A percentile compares a stretch with the other conserved stretches of the same genome.
These are phyloP conservation scores for Salicornia ramosissima DNA, from an alignment of 148 eudicot species.

Conservation along the genomic window DNA sequence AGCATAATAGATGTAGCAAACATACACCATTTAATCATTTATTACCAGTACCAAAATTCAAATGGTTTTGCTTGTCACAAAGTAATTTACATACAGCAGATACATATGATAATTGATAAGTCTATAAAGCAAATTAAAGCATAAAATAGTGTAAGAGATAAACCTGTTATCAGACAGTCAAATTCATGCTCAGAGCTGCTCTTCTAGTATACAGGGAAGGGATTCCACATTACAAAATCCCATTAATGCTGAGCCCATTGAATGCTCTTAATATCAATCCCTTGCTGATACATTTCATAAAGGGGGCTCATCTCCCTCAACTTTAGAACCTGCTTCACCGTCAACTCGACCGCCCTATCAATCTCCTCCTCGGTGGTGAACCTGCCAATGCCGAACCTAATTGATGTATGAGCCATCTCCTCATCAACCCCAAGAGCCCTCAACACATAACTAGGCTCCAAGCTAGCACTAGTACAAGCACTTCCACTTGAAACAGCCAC, in stretches of 20 bases:
- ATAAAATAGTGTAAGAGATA: neutral
- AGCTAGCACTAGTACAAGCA: slow-evolving; percentile 94
- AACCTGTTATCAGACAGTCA: slow-evolving; percentile 13
- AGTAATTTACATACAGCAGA: slow-evolving; percentile 18
- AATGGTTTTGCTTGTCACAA: neutral
- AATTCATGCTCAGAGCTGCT: slow-evolving; percentile 3
- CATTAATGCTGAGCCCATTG: slow-evolving; percentile 79
- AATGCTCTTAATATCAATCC: slow-evolving; percentile 79
- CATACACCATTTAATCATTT: slow-evolving; percentile 17
- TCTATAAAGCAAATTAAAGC: slow-evolving; percentile 8
- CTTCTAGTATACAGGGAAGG: neutral
- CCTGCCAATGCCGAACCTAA: slow-evolving; percentile 96
- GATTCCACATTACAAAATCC: neutral
- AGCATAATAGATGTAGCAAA: neutral
- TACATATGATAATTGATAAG: neutral
- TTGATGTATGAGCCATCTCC: slow-evolving; percentile 94
- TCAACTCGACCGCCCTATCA: slow-evolving; percentile 61
- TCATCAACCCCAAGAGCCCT: slow-evolving; percentile 98
- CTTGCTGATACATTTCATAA: slow-evolving; percentile 90
- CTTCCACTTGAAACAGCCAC: slow-evolving; percentile 98
- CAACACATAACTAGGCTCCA: slow-evolving; percentile 86
- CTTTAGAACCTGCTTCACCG: slow-evolving; percentile 71
- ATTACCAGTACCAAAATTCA: slow-evolving; percentile 17
- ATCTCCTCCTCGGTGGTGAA: slow-evolving; percentile 84
- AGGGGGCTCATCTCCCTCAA: slow-evolving; percentile 91